Percentiles rank a stretch among this genome's conserved stretches.
phyloP scores from a whole-genome alignment of 305 asterid species.

The Salvia sclarea region DNA sequence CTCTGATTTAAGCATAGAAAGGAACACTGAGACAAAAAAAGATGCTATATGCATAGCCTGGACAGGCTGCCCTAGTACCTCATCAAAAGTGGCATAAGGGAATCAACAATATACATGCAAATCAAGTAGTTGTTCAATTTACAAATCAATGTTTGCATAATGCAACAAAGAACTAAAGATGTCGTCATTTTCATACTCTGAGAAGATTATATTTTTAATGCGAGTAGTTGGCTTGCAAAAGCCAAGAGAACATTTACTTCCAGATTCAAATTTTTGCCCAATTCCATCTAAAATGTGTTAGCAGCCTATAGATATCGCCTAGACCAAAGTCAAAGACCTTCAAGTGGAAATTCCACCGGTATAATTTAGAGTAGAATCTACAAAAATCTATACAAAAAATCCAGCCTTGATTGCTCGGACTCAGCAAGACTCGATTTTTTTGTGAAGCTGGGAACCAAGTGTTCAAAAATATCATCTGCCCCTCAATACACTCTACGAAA shows the following conservation, averaged over 20 bases:
- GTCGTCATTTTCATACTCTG: constrained; percentile 1
- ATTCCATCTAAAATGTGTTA: background rate
- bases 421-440: too few relatives aligned
- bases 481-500: too few relatives aligned
- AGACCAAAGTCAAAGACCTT: background rate
- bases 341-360: background rate
- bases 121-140: background rate
- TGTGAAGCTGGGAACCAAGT: too few relatives aligned
- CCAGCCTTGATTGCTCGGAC: too few relatives aligned
- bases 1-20: constrained; percentile 10
- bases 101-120: background rate
- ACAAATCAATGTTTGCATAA: background rate
- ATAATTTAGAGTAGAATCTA: background rate
- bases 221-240: constrained; percentile 13
- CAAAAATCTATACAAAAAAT: too few relatives aligned
- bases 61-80: too few relatives aligned
- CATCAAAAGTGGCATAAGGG: background rate
- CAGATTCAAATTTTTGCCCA: too few relatives aligned
- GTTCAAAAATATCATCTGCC: too few relatives aligned
- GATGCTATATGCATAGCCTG: background rate
- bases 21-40: background rate
- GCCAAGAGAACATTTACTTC: background rate
- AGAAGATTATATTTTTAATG: background rate
- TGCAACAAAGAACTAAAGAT: background rate
- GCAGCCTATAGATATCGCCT: background rate